A percentile compares a stretch with the other conserved stretches of the same genome.
These are phyloP conservation scores for Sclerotiophoma versabilis DNA, from an alignment of 2,329 filamentous ascomycete genomes.

Conservation along the genomic window DNA sequence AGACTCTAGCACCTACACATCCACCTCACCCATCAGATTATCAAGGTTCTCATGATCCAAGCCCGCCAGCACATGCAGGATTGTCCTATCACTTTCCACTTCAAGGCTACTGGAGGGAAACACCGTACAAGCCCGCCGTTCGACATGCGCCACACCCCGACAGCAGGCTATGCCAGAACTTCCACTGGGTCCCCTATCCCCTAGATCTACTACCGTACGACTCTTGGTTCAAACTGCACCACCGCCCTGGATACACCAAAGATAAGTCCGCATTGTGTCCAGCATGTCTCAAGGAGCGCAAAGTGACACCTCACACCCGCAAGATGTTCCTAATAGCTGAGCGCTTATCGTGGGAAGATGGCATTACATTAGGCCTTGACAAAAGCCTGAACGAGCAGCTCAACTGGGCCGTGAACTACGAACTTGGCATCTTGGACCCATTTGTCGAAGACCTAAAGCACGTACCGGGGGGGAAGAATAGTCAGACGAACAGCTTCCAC, in stretches of 20 bases:
- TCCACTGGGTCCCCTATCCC: constrained; percentile 38
- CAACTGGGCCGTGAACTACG: constrained; percentile 38
- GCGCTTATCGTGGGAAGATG: constrained; percentile 32
- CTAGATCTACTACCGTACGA: constrained; percentile 32
- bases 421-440: constrained; percentile 34
- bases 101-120: too few relatives aligned
- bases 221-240: constrained; percentile 34
- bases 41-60: neutral
- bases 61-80: neutral
- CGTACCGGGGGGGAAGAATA: constrained; percentile 31
- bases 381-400: constrained; percentile 34
- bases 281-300: constrained; percentile 19
- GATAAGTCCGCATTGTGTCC: constrained; percentile 21
- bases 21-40: neutral
- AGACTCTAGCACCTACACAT: neutral
- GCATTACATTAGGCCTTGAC: constrained; percentile 20
- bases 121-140: constrained; percentile 15
- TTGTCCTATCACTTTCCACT: neutral
- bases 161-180: constrained; percentile 29
- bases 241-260: neutral
- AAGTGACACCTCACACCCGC: constrained; percentile 29
- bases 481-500: constrained; percentile 27
- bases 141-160: constrained; percentile 29
- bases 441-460: constrained; percentile 29
- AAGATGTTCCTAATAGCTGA: constrained; percentile 42